Conservation (phyloP, 192 early-diverging fungal species). For the Umbelopsis vinacea region DNA sequence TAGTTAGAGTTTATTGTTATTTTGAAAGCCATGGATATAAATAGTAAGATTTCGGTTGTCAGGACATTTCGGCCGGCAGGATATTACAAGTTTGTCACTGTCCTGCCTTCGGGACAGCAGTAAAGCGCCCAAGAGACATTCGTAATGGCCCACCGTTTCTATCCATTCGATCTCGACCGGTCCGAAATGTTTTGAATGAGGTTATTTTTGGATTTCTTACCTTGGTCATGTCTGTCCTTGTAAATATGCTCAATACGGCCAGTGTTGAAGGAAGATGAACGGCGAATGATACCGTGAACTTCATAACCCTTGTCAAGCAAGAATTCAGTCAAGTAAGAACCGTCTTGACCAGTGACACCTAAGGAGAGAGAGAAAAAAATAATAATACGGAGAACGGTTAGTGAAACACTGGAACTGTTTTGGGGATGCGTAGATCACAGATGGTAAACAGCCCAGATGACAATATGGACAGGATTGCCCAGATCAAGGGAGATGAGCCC, state of each 20-base stretch:
- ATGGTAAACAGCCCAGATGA: not conserved
- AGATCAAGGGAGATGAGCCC: not conserved
- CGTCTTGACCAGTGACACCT: conserved; percentile 86
- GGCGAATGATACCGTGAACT: conserved; percentile 81
- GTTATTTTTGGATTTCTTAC: conserved; percentile 41
- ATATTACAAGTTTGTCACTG: no score
- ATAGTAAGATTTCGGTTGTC: no score
- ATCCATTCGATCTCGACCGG: no score
- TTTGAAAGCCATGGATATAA: not conserved
- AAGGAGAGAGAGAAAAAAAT: not conserved
- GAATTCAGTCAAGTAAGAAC: conserved; percentile 77
- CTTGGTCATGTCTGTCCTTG: conserved; percentile 65
- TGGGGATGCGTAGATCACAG: not conserved
- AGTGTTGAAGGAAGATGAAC: conserved; percentile 87
- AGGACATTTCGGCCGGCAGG: no score
- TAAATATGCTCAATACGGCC: conserved; percentile 81
- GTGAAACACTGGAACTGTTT: no score
- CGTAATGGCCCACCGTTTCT: no score
- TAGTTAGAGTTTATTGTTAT: no score
- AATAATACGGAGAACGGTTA: no score
- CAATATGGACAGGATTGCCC: not conserved
- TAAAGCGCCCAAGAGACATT: no score
- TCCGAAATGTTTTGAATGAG: no score
- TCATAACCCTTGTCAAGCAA: conserved; percentile 75
- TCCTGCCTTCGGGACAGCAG: no score